Base-by-base conservation (phyloP, 352 stramenopile species). In the Globisporangium solare region DNA sequence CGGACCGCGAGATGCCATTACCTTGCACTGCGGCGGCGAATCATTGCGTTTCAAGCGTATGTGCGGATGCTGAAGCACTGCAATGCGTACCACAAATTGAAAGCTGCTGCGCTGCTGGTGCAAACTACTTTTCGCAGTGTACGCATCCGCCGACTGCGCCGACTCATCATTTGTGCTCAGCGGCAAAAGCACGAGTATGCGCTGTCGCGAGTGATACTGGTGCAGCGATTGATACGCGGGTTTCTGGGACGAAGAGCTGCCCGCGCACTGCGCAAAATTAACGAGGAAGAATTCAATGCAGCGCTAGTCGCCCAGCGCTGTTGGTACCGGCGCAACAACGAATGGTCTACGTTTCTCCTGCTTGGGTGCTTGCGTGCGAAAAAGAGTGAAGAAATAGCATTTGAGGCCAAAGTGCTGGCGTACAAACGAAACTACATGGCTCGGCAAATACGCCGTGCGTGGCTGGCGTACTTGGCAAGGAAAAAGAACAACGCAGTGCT, bases 331-430 rank as follows among this genome's bases (percentile, higher is more conserved):
- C 78, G 74, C 32, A 92, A 90, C 53, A 88, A 89, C 58, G 85
- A 94, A 47, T 92, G 78, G 71, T 91, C 81, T 17, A 93, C 83
- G 18, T 93, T 93, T 54, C 53, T 94, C 14, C 57, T 94, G 14
- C 74, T 94, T 7, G 83, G 83, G 4, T 93, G 83, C 64, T 57
- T 94, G 18, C 76, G 83, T 10, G 76, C 84, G 56, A 76, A 80
- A 24, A 79, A 88, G 53, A 71, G 61, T 12, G 79, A 89, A 18
- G 85, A 94, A n/a, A 54, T 61, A 2, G 50, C 60, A 8, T 88
- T 89, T 45, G 67, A 79, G 13, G 50, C 58, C 0, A 42, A 63
- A 2, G 69, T 92, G 24, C 54, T 79, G 11, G 56, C 53, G 2
- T 86, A 77, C 52, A 81, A 70, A 39, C 67, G 62, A 14, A 61